Percentiles rank a stretch among this genome's conserved stretches.
These are phyloP conservation scores for Colletotrichum godetiae DNA, from an alignment of 2,329 filamentous ascomycete genomes.

Conservation along the genomic window DNA sequence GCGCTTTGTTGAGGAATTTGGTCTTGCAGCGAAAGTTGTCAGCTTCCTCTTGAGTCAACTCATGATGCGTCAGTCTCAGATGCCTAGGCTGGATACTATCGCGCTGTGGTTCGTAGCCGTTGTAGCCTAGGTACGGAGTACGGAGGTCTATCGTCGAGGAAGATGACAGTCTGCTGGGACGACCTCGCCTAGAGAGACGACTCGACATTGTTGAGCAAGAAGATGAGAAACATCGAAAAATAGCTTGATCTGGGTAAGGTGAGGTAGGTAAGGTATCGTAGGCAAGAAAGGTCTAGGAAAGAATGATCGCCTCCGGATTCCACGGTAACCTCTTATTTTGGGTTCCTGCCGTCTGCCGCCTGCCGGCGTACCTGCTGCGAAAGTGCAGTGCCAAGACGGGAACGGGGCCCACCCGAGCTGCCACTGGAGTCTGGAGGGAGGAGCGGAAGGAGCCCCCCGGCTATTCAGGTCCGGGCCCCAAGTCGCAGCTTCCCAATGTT, in stretches of 20 bases:
- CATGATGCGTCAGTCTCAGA: not conserved
- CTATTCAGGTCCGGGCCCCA: slow-evolving; percentile 2
- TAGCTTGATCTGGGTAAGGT: not conserved
- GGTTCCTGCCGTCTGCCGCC: not conserved
- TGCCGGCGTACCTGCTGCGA: slow-evolving; percentile 6
- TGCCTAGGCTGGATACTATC: not conserved
- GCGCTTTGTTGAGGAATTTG: not conserved
- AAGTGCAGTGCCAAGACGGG: slow-evolving; percentile 29
- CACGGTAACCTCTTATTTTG: not conserved
- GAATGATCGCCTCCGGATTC: not conserved
- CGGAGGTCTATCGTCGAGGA: not conserved
- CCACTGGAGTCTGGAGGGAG: not conserved
- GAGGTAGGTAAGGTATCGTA: not conserved
- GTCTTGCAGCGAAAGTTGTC: not conserved
- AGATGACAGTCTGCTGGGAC: not conserved
- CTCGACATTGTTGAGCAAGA: not conserved
- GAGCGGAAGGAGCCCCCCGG: slow-evolving; percentile 36
- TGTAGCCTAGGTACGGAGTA: not conserved
- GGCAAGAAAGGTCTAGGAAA: too few relatives aligned
- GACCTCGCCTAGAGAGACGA: not conserved
- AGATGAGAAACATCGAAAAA: not conserved
- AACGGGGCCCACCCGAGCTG: slow-evolving; percentile 18
- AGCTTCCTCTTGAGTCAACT: not conserved
- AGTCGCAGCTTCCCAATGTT: slow-evolving; percentile 1
- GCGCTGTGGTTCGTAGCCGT: not conserved